Base-by-base conservation (phyloP, 768 basidiomycete genomes). In the Brasilioporus rufonigricans region DNA sequence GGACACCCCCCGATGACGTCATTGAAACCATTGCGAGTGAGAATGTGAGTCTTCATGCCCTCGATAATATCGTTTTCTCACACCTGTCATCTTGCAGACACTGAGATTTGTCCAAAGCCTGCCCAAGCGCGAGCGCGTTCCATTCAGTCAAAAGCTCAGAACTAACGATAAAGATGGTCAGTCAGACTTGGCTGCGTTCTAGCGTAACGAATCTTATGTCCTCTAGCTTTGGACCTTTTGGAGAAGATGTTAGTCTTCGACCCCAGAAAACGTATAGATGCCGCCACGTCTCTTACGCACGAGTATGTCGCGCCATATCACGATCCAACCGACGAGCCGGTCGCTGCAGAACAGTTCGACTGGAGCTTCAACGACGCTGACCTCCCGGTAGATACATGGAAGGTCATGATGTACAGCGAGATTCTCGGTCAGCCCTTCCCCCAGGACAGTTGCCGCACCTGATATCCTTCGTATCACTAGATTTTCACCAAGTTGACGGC, bases 321-420 rank as follows among this genome's bases (percentile, higher is more conserved):
- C 66, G 97, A 99, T 73, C 94, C 96, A 9, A 93, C 93, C 3
- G 97, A 99, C 69, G 97, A 99, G 69, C 97, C 97, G 10, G 86
- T 87, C 19, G 92, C 97, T 13, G 84, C 79, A 18, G 94, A 98
- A 69, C 88, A 90, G 67, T 99, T 99, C 65, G 97, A 99, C 73
- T 99, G 97, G 97, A 91, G 87, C 65, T 99, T 99, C 83, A 99
- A 99, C 72, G 97, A 99, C 60, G 97, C 97, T 19, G 97, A 99
- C 71, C 79, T 99, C 43, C 97, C 97, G 0, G 91, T 98, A 12
- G 97, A 99, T 66, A 96, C 93, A 1, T 99, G 97, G 97, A 98
- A 98, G 75, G 96, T 97, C 68, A 99, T 99, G 97, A 99, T 99
- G 96, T 98, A 98, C 78, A 90, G 87, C 64, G 96, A 99, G 74